Percentiles rank a stretch among this genome's conserved stretches.
phyloP scores from a whole-genome alignment of 345 rosid genomes.

The Iberis pinnata region DNA sequence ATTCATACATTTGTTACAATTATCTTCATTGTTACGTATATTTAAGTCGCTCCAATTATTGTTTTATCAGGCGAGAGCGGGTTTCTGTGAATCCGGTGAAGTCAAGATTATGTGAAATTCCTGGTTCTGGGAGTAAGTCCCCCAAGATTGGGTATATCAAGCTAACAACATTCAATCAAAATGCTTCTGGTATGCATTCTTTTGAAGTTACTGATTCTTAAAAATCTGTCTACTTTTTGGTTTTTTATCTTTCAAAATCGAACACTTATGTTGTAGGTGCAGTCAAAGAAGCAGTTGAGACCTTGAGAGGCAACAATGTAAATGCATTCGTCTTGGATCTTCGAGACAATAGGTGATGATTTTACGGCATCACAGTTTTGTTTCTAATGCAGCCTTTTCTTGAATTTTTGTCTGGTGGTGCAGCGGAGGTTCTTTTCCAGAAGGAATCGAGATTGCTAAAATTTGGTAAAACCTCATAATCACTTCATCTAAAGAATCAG shows the following conservation, averaged over 20 bases:
- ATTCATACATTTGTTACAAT: background rate
- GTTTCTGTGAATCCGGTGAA: conserved; percentile 83
- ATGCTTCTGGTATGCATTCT: conserved; percentile 60
- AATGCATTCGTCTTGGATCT: conserved; percentile 85
- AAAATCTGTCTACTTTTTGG: conserved; percentile 10
- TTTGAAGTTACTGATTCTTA: conserved; percentile 1
- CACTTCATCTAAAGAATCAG: background rate
- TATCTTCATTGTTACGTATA: background rate
- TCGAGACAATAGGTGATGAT: conserved; percentile 85
- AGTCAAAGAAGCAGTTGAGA: conserved; percentile 71
- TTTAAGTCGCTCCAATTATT: background rate
- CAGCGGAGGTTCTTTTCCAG: conserved; percentile 97
- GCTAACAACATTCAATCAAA: conserved; percentile 73
- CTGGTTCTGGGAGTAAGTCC: conserved; percentile 60
- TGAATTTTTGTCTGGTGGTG: conserved; percentile 37
- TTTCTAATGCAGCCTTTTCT: conserved; percentile 22
- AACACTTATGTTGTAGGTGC: conserved; percentile 44
- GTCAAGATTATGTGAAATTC: conserved; percentile 71
- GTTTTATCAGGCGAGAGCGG: conserved; percentile 58
- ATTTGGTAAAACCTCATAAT: conserved; percentile 45
- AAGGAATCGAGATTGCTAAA: conserved; percentile 93
- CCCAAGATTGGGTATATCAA: conserved; percentile 85
- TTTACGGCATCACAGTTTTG: conserved; percentile 15
- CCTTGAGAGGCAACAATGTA: conserved; percentile 56
- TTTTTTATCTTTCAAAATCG: background rate